Percentiles rank a stretch among this genome's conserved stretches.
phyloP scores from a whole-genome alignment of 1,284 basidiomycete species.

The Malassezia arunalokei region DNA sequence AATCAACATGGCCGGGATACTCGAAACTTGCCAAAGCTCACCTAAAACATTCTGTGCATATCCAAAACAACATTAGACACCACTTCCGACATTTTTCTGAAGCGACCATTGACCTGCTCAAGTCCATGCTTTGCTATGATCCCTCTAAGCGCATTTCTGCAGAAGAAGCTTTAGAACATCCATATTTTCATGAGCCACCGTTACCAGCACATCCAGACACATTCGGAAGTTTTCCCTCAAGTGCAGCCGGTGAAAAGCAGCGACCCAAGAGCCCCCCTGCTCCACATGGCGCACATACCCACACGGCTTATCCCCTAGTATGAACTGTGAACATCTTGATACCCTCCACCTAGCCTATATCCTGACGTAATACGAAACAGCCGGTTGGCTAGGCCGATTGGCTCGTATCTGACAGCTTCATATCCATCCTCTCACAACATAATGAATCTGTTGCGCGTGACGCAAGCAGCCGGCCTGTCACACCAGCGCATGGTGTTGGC shows the following conservation, averaged over 20 bases:
- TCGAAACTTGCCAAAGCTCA: constrained; percentile 64
- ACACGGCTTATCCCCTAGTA: no score
- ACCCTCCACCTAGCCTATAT: no score
- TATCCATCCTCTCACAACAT: no score
- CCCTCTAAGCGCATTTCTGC: constrained; percentile 72
- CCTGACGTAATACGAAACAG: no score
- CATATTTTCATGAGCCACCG: constrained; percentile 85
- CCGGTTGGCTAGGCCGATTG: no score
- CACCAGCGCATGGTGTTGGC: no score
- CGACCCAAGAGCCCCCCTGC: neutral
- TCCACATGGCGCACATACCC: neutral
- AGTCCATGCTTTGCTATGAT: constrained; percentile 73
- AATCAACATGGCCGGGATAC: constrained; percentile 74
- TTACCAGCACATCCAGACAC: constrained; percentile 92
- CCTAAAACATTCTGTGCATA: constrained; percentile 45
- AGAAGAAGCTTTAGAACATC: constrained; percentile 74
- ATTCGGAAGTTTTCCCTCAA: constrained; percentile 88
- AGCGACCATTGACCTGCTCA: constrained; percentile 76
- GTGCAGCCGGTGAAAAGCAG: constrained; percentile 65
- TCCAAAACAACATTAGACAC: constrained; percentile 2
- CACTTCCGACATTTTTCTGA: constrained; percentile 56
- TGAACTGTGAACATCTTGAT: no score
- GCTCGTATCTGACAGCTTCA: no score
- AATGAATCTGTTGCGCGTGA: no score
- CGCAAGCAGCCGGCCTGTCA: no score